Conservation (phyloP, 2,329 filamentous ascomycete genomes). For the Colletotrichum lini region DNA sequence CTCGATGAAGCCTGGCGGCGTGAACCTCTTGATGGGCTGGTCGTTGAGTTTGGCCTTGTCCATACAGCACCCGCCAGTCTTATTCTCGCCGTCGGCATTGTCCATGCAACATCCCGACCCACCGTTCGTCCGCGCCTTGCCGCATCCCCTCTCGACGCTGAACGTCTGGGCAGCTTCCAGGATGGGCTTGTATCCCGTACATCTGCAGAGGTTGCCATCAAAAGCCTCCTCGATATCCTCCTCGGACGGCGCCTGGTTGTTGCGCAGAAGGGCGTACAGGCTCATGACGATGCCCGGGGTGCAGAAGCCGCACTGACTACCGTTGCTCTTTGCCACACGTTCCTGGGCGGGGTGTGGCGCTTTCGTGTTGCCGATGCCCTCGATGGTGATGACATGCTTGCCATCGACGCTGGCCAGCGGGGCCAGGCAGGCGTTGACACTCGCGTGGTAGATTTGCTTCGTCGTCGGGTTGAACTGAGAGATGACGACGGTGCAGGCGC, state of each 20-base stretch:
- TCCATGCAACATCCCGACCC: conserved; percentile 81
- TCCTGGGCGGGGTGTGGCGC: conserved; percentile 92
- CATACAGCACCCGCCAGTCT: conserved; percentile 78
- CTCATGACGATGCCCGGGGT: conserved; percentile 99
- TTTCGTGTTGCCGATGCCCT: conserved; percentile 92
- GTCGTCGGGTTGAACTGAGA: conserved; percentile 95
- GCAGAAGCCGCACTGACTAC: conserved; percentile 94
- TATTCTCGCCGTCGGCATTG: conserved; percentile 58
- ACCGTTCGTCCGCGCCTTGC: conserved; percentile 64
- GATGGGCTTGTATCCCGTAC: conserved; percentile 95
- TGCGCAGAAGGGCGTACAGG: conserved; percentile 91
- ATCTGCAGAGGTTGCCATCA: conserved; percentile 95
- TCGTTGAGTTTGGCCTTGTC: conserved; percentile 64
- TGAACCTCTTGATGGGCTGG: conserved; percentile 77
- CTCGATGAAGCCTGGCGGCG: conserved; percentile 91
- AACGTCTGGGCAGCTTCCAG: conserved; percentile 95
- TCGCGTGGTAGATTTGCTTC: conserved; percentile 93
- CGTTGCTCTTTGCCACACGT: conserved; percentile 90
- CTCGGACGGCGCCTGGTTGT: conserved; percentile 82
- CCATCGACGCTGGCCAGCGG: conserved; percentile 94
- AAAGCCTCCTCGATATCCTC: conserved; percentile 95
- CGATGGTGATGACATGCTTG: conserved; percentile 98
- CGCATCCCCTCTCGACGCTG: conserved; percentile 67
- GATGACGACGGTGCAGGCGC: conserved; percentile 95
- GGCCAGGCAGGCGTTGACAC: conserved; percentile 95